Evolutionary conservation across 192 early-diverging fungal genomes (phyloP), one percentile per base, ranked within the genome.

Genomic region (Mycoemilia scoparia): DNA sequence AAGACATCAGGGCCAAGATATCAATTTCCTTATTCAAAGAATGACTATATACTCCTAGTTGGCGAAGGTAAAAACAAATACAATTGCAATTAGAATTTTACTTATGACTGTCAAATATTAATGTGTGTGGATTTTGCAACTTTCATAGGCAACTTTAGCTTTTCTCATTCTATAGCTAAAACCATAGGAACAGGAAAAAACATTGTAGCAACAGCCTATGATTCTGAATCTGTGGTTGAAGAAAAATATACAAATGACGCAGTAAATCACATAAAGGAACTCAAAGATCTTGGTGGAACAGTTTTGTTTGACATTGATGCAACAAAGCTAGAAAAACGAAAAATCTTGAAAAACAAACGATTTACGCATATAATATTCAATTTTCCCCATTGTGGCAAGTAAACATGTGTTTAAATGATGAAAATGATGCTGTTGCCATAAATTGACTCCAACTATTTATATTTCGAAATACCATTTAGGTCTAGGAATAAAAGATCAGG

Each of bases 101-200:
- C 12, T 8, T 18, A 5, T 50, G 25, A 7, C 20, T 27, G 33
- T n/a, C 9, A 21, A 16, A 20, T 41, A 48, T 44, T 4, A 11
- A 26, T n/a, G 15, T n/a, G n/a, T n/a, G n/a, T n/a, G n/a, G n/a
- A n/a, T n/a, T n/a, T n/a, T n/a, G n/a, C 17, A 54, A 71, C n/a
- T n/a, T n/a, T n/a, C n/a, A n/a, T n/a, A n/a, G n/a, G 87, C n/a
- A 96, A 93, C 58, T 93, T 96, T 46, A 81, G 78, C 33, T 96
- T 91, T 54, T 74, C 91, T 1, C 67, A 66, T 30, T 66, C 74
- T 12, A 36, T 95, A 7, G 66, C 68, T 7, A 59, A 67, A 23
- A 34, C 77, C 2, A 55, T 74, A 14, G 57, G 69, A 11, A 56
- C 65, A 5, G 68, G 65, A 8, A 49, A 67, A n/a, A 60, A 57